These are phyloP conservation scores for Phytophthora quininea DNA, from an alignment of 352 stramenopile genomes.

Conservation along the genomic window DNA sequence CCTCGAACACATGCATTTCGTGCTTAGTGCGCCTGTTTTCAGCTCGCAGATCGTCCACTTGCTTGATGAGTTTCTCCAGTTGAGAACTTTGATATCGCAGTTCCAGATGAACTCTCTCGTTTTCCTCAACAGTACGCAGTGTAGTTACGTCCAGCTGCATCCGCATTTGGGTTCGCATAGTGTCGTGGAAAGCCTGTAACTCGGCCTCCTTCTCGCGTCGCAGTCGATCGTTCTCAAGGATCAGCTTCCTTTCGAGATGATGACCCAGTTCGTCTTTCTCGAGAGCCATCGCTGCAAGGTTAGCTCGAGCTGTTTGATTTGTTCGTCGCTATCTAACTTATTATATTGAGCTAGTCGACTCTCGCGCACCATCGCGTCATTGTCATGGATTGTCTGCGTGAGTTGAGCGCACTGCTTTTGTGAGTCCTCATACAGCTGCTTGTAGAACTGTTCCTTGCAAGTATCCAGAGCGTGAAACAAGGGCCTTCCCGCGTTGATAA, in stretches of 20 bases:
- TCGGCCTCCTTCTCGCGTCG: constrained; percentile 57
- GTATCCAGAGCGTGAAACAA: constrained; percentile 63
- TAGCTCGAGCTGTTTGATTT: constrained; percentile 39
- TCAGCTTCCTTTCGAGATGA: constrained; percentile 59
- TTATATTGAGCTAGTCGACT: constrained; percentile 42
- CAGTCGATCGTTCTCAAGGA: constrained; percentile 65
- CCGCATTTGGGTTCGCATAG: constrained; percentile 56
- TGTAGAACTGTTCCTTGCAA: constrained; percentile 67
- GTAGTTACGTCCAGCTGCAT: constrained; percentile 67
- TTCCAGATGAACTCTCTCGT: constrained; percentile 65
- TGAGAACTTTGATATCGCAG: constrained; percentile 65
- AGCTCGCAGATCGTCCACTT: constrained; percentile 42
- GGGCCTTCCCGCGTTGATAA: constrained; percentile 44
- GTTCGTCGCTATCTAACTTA: constrained; percentile 38
- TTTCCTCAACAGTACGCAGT: constrained; percentile 70
- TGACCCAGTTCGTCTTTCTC: constrained; percentile 57
- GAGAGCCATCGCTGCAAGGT: constrained; percentile 25
- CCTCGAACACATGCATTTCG: constrained; percentile 63
- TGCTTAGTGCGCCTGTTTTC: constrained; percentile 50
- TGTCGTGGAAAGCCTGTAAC: constrained; percentile 43
- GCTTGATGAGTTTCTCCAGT: constrained; percentile 59
- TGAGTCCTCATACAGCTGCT: constrained; percentile 52
- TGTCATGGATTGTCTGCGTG: constrained; percentile 32
- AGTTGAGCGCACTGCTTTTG: constrained; percentile 40
- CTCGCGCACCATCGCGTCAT: constrained; percentile 41